Evolutionary conservation across 2,329 filamentous ascomycete genomes (phyloP).

Genomic region (Cordyceps fumosorosea): DNA sequence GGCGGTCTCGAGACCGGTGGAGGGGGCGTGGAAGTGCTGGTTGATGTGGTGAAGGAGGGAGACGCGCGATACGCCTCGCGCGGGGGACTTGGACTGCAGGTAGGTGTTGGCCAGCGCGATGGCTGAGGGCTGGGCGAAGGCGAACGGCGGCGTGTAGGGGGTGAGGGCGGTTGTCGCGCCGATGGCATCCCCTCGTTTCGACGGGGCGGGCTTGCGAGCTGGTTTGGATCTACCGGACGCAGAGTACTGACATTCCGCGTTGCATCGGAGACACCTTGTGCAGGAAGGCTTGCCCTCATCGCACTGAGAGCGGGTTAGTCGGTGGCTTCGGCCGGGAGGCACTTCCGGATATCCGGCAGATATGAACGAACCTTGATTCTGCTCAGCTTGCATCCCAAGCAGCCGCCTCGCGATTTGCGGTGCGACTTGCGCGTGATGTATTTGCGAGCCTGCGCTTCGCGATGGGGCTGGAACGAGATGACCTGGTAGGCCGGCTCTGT

Average conservation of each 20-base stretch:
- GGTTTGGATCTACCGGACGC: neutral
- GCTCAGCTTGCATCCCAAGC: slow-evolving; percentile 18
- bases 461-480: slow-evolving; percentile 3
- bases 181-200: neutral
- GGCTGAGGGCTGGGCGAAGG: slow-evolving; percentile 6
- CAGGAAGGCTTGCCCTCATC: slow-evolving; percentile 19
- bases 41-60: slow-evolving; percentile 17
- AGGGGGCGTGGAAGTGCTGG: slow-evolving; percentile 4
- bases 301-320: slow-evolving; percentile 15
- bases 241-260: slow-evolving; percentile 14
- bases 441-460: slow-evolving; percentile 9
- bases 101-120: neutral
- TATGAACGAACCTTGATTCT: slow-evolving; percentile 21
- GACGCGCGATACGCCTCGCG: slow-evolving; percentile 15
- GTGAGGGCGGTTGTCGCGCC: neutral
- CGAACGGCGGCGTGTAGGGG: slow-evolving; percentile 1
- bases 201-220: too few species aligned
- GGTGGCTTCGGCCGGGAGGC: neutral
- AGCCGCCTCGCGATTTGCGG: slow-evolving; percentile 18
- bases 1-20: slow-evolving; percentile 6
- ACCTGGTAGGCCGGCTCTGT: slow-evolving; percentile 8
- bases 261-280: slow-evolving; percentile 17
- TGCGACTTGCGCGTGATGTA: slow-evolving; percentile 18
- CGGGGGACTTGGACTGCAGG: neutral
- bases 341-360: neutral